A percentile compares a stretch with the other conserved stretches of the same genome.
Evolutionary conservation across 2,329 filamentous ascomycete species (phyloP).

Genomic region (Aureobasidium subglaciale): DNA sequence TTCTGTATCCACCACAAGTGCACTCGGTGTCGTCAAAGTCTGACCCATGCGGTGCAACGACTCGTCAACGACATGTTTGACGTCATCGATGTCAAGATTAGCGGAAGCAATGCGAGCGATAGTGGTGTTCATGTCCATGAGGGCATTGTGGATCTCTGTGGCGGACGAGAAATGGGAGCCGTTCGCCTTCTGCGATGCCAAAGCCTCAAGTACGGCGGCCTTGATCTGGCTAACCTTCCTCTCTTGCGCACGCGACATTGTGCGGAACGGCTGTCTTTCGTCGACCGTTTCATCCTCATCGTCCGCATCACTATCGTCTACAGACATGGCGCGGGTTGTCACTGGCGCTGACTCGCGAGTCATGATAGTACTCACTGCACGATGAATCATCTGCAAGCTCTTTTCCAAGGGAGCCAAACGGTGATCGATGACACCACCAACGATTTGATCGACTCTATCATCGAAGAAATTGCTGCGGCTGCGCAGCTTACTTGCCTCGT

Average conservation of each 20-base stretch:
- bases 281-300: slow-evolving; percentile 59
- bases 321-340: slow-evolving; percentile 34
- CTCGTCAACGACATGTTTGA: slow-evolving; percentile 31
- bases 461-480: slow-evolving; percentile 84
- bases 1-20: slow-evolving; percentile 24
- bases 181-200: slow-evolving; percentile 39
- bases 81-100: slow-evolving; percentile 40
- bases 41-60: slow-evolving; percentile 25
- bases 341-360: slow-evolving; percentile 26
- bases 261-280: slow-evolving; percentile 53
- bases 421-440: slow-evolving; percentile 68
- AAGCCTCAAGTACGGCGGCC: slow-evolving; percentile 51
- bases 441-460: slow-evolving; percentile 76
- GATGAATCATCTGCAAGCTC: slow-evolving; percentile 67
- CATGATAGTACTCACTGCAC: slow-evolving; percentile 22
- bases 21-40: slow-evolving; percentile 24
- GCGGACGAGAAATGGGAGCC: neutral
- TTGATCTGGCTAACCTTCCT: slow-evolving; percentile 74
- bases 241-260: slow-evolving; percentile 70
- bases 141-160: slow-evolving; percentile 39
- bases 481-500: slow-evolving; percentile 58
- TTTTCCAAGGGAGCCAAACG: slow-evolving; percentile 76
- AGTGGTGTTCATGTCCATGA: slow-evolving; percentile 43
- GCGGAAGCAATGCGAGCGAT: slow-evolving; percentile 39
- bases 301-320: slow-evolving; percentile 80